phyloP scores from a whole-genome alignment of 2,329 filamentous ascomycete species.

The Alternaria panax region DNA sequence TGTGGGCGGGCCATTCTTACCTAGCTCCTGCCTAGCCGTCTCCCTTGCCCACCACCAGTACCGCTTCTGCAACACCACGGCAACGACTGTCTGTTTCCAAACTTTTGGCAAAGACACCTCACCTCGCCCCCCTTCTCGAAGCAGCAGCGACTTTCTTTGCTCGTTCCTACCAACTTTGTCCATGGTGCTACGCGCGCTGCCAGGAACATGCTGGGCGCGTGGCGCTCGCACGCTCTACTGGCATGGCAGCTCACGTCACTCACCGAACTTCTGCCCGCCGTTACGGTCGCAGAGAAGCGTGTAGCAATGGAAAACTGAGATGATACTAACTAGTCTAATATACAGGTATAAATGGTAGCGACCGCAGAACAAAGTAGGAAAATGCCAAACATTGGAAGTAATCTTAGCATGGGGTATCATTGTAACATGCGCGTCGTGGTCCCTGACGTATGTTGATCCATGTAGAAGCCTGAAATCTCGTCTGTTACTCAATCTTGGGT shows the following conservation, averaged over 20 bases:
- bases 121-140: background rate
- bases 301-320: conserved; percentile 6
- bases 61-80: conserved; percentile 8
- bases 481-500: conserved; percentile 19
- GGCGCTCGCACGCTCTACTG: conserved; percentile 16
- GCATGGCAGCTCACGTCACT: conserved; percentile 13
- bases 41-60: conserved; percentile 6
- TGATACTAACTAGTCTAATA: conserved; percentile 7
- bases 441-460: conserved; percentile 19
- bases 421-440: conserved; percentile 21
- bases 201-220: conserved; percentile 13
- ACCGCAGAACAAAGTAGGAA: background rate
- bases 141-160: background rate
- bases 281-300: background rate
- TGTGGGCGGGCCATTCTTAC: conserved; percentile 5
- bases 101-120: background rate
- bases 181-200: conserved; percentile 1
- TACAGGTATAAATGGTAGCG: conserved; percentile 10
- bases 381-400: conserved; percentile 14
- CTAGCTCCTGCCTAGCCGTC: conserved; percentile 1
- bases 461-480: conserved; percentile 18
- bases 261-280: background rate
- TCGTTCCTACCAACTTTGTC: background rate
- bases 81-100: background rate
- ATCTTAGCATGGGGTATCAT: conserved; percentile 22